Conservation (phyloP, 169 alveolate genomes). For the Eimeria brunetti region DNA sequence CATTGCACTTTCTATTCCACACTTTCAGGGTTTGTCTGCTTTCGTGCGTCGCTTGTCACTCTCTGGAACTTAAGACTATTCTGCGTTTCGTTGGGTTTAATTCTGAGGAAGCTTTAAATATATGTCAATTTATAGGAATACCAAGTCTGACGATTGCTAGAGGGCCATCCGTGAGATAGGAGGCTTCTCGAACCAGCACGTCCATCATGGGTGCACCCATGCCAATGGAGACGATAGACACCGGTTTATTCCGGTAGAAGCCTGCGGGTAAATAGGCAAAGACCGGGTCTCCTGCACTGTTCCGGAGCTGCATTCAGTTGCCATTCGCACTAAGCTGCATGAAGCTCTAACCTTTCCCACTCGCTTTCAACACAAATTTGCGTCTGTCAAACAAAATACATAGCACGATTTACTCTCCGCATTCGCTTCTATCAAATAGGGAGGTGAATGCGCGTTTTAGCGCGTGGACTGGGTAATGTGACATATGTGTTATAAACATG, state of each 20-base stretch:
- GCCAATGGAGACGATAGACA: conserved; percentile 82
- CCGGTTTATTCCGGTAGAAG: conserved; percentile 74
- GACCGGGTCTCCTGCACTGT: background rate
- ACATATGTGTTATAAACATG: background rate
- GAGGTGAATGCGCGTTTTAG: background rate
- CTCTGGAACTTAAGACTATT: background rate
- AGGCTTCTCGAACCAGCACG: conserved; percentile 82
- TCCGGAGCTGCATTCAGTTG: background rate
- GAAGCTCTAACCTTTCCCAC: background rate
- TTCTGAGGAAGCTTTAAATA: background rate
- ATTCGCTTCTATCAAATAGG: background rate
- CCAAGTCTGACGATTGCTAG: conserved; percentile 83
- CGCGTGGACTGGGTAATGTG: background rate
- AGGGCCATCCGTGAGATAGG: conserved; percentile 77
- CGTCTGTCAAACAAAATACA: background rate
- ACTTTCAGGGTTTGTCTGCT: background rate
- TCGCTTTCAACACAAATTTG: background rate
- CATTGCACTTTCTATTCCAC: background rate
- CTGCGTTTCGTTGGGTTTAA: background rate
- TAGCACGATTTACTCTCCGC: background rate
- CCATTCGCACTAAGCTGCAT: background rate
- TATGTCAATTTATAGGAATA: background rate
- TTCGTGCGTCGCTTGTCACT: background rate
- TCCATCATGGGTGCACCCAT: conserved; percentile 86
- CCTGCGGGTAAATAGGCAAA: conserved; percentile 48